Conservation (phyloP, 495 filamentous ascomycete species). For the Aspergillus coremiiformis region DNA sequence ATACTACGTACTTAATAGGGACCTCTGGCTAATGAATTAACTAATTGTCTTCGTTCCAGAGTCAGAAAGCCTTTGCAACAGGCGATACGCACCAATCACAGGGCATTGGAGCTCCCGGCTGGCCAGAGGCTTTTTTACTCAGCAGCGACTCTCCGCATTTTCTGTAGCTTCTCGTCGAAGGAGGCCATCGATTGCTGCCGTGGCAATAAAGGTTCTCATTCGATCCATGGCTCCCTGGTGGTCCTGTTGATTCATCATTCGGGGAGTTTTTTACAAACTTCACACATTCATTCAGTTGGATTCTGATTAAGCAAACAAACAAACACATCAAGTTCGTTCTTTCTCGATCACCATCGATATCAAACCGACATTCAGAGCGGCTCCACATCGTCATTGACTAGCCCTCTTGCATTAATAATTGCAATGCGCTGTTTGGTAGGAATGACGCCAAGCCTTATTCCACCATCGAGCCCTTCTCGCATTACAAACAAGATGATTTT, state of each 20-base stretch:
- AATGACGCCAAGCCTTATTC: not conserved
- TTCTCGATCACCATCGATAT: not conserved
- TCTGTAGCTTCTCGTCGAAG: not conserved
- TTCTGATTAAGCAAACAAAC: no score
- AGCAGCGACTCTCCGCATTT: slow-evolving; percentile 16
- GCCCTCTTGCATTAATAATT: not conserved
- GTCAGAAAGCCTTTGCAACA: not conserved
- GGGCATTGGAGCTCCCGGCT: slow-evolving; percentile 8
- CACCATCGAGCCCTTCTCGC: no score
- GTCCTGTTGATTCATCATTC: not conserved
- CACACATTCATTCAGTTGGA: not conserved
- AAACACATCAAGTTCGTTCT: no score
- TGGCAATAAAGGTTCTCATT: not conserved
- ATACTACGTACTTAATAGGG: slow-evolving; percentile 6
- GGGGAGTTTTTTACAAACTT: not conserved
- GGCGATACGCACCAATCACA: slow-evolving; percentile 16
- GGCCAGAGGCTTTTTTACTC: slow-evolving; percentile 19
- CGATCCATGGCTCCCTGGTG: slow-evolving; percentile 6
- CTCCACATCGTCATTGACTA: not conserved
- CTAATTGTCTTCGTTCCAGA: not conserved
- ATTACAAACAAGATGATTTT: not conserved
- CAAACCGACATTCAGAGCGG: not conserved
- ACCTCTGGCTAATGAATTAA: not conserved
- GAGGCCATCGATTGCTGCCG: not conserved
- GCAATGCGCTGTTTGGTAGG: not conserved